Conservation (phyloP, 441 rosid genomes). For the Isatis lusitanica region DNA sequence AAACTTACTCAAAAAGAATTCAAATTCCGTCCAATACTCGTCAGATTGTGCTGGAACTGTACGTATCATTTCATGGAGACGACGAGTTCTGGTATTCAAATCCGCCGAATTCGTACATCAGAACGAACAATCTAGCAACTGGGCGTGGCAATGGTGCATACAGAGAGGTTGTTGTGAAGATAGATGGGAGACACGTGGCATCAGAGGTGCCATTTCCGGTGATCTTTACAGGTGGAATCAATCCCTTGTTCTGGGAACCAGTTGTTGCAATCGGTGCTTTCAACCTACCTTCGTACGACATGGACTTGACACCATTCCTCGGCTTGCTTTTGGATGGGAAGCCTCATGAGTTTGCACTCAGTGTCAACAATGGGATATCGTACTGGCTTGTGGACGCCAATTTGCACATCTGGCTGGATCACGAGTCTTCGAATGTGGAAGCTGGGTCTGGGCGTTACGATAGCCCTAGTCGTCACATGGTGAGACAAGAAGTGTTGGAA, state of each 20-base stretch:
- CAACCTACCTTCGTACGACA: conserved; percentile 66
- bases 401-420: conserved; percentile 79
- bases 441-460: conserved; percentile 42
- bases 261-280: conserved; percentile 75
- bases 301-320: conserved; percentile 72
- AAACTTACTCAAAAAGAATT: conserved; percentile 46
- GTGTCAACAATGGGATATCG: conserved; percentile 58
- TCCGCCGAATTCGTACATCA: conserved; percentile 67
- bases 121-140: conserved; percentile 54
- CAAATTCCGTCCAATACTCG: conserved; percentile 57
- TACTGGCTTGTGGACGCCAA: conserved; percentile 89
- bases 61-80: conserved; percentile 73
- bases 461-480: conserved; percentile 38
- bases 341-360: conserved; percentile 53
- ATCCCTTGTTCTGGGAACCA: conserved; percentile 87
- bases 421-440: conserved; percentile 33
- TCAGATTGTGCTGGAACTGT: conserved; percentile 58
- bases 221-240: conserved; percentile 77
- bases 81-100: conserved; percentile 96
- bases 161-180: conserved; percentile 62
- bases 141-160: conserved; percentile 73
- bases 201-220: conserved; percentile 83
- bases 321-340: conserved; percentile 64
- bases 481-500: conserved; percentile 39
- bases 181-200: conserved; percentile 68